Base-by-base conservation (phyloP, 75 land plant species). In the Chamaecyparis obtusa region DNA sequence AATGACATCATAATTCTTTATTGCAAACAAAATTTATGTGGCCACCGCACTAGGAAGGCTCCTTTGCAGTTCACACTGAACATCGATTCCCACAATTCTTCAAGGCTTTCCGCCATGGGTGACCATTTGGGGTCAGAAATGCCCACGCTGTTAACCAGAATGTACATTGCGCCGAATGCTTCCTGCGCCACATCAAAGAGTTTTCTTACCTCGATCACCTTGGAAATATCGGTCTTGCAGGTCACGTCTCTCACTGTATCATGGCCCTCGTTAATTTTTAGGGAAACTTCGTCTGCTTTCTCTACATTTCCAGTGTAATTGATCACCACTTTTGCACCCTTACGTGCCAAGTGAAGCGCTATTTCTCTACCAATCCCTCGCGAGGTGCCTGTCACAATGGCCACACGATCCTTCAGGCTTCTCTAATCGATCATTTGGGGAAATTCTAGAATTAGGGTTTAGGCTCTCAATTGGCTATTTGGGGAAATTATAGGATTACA, bases 351-450 rank as follows among this genome's bases (percentile, higher is more conserved):
- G 83, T 89, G 88, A 71, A 92, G 85, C 82, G 92, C 89, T 78
- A 96, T 90, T 67, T 87, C 93, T 3, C 89, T 83, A 57, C 96
- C 98, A 39, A 95, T 96, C 30, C 98, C 98, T 37, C 95, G 90
- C 1, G 96, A 94, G 16, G 90, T 93, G 72, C 98, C 98, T 6
- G 95, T 96, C n/a, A 96, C 94, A 56, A 96, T 93, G 84, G 95
- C 97, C 15, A 93, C 93, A 30, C 95, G 86, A 77, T 85, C 96
- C 35, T 75, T 39, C 78, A 75, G 13, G 3, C 30, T 67, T 4
- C 9, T 19, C 72, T 21, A 27, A 4, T 69, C 72, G 27, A 21
- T 30, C 72, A 69, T 69, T 69, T 55, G 15, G 4, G 19, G 19
- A 16, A 46, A 46, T 8, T 55, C 14, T 17, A 9, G 9, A 46